phyloP scores from a whole-genome alignment of 495 filamentous ascomycete genomes.

The Viridothelium virens region DNA sequence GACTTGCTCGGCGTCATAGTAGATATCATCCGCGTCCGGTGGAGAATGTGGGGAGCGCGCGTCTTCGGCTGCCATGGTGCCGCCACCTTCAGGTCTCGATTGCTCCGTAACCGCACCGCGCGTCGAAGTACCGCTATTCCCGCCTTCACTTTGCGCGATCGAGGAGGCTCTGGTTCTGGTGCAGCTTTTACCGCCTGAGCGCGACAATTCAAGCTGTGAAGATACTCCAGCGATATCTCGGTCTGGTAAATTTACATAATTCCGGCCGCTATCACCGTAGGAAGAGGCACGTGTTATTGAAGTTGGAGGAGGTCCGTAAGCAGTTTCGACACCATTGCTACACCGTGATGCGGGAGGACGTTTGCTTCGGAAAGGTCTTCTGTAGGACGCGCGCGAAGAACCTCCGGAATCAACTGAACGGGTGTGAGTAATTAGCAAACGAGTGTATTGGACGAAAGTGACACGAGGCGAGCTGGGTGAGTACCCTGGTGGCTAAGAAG shows the following conservation, averaged over 20 bases:
- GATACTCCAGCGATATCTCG: neutral
- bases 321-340: conserved; percentile 10
- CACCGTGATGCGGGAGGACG: conserved; percentile 4
- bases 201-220: neutral
- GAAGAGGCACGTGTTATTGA: conserved; percentile 6
- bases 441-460: neutral
- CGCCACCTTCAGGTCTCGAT: neutral
- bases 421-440: neutral
- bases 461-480: no score
- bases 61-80: neutral
- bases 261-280: neutral
- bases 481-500: no score
- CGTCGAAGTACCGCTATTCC: neutral
- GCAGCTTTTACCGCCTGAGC: neutral
- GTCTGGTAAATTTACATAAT: neutral
- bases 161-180: neutral
- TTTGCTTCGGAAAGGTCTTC: neutral
- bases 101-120: neutral
- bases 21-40: conserved; percentile 1
- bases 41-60: neutral
- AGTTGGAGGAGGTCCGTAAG: conserved; percentile 2
- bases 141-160: neutral
- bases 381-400: neutral
- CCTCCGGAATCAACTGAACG: neutral
- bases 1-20: conserved; percentile 8